Base-by-base conservation (phyloP, 306 rosid genomes). In the Prunus persica region DNA sequence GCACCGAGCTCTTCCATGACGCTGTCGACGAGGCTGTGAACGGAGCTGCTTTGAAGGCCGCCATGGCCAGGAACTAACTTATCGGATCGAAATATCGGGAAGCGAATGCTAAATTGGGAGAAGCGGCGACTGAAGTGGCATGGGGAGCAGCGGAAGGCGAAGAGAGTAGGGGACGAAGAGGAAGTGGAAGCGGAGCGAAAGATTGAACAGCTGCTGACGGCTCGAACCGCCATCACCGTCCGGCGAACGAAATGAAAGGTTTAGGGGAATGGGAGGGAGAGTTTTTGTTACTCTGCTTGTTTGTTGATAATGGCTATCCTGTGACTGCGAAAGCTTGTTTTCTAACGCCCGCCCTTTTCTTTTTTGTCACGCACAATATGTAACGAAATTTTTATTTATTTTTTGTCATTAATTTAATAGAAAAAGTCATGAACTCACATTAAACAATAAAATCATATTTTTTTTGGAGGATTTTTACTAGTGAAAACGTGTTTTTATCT, bases 1-100 rank as follows among this genome's bases (percentile, higher is more conserved):
- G 82, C 62, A 9, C 69, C 76, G 38, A 92, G 92, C 85, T 90
- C 97, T 68, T 90, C 91, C 82, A 90, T 74, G 80, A 94, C 87
- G 79, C 46, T 64, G 2, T 94, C 87, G 60, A 90, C 83, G 49
- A 95, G 81, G 77, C 91, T 84, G 41, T 81, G 91, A 56, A 90
- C 14, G 75, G 89, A 83, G 79, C 82, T 85, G 54, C 78, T 65
- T 43, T 83, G 88, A 79, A 57, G 14, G 65, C 77, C 78, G 62
- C 67, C 98, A 81, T 69, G 67, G 27, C 70, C 47, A 57, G 83
- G 54, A 43, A 38, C 2, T 13, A 69, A 85, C 41, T 80, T 79
- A 2, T 38, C 78, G 80, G 78, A 77, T 56, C 34, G 65, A 70
- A 50, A 69, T 3, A 60, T 1, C 16, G 77, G 80, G 34, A 74